Percentiles rank a stretch among this genome's conserved stretches.
phyloP scores from a whole-genome alignment of 805 yeast genomes.

The Yamadazyma paraphyllophila region DNA sequence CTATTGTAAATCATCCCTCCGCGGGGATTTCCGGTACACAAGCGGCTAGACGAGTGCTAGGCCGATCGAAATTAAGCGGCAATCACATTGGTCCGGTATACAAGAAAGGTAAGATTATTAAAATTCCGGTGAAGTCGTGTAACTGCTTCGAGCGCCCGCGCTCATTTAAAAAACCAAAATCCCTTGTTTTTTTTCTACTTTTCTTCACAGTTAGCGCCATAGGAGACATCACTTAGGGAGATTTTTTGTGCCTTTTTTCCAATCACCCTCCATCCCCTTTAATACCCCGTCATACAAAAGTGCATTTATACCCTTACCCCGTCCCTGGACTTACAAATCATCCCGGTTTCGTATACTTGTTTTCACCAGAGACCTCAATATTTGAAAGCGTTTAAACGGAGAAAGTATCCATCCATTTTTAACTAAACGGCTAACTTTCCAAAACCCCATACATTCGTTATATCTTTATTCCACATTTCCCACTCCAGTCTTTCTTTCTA shows the following conservation, averaged over 20 bases:
- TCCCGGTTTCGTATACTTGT: not conserved
- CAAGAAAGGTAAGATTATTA: not conserved
- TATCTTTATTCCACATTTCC: not conserved
- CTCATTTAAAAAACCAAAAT: conserved; percentile 4
- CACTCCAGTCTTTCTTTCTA: conserved; percentile 13
- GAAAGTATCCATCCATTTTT: no score
- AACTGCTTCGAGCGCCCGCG: not conserved
- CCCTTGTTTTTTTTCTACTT: conserved; percentile 7
- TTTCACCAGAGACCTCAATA: not conserved
- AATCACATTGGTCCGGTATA: not conserved
- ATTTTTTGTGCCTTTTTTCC: conserved; percentile 5
- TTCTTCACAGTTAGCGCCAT: not conserved
- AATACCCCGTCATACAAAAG: conserved; percentile 1
- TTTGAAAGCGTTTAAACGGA: no score
- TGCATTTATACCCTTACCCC: not conserved
- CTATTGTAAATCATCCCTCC: no score
- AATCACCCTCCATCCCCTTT: conserved; percentile 1
- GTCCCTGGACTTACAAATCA: not conserved
- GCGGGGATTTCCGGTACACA: not conserved
- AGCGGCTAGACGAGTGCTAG: not conserved
- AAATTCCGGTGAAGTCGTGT: not conserved
- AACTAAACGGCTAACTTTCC: no score
- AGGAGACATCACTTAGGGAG: conserved; percentile 1
- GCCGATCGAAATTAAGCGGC: not conserved
- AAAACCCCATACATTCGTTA: conserved; percentile 2